Percentiles rank a stretch among this genome's conserved stretches.
Evolutionary conservation across 768 basidiomycete species (phyloP).

Genomic region (Russula dissimulans): DNA sequence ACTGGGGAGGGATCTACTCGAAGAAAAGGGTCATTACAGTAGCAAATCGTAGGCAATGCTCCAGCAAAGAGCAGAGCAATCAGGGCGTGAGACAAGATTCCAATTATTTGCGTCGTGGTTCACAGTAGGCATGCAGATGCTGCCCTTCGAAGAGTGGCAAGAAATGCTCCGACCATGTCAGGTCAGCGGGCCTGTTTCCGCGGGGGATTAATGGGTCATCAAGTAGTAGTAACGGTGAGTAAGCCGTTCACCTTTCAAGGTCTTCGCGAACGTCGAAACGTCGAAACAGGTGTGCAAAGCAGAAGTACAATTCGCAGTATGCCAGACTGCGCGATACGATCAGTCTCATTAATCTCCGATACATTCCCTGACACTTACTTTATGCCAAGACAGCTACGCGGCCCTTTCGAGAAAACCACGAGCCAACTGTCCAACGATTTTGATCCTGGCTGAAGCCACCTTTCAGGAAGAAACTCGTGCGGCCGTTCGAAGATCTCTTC

Average conservation of each 20-base stretch:
- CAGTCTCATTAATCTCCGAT: background rate
- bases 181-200: background rate
- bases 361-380: slow-evolving; percentile 5
- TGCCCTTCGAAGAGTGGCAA: slow-evolving; percentile 8
- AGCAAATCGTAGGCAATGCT: no score
- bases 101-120: slow-evolving; percentile 4
- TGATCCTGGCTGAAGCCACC: slow-evolving; percentile 13
- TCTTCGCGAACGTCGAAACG: slow-evolving; percentile 19
- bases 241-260: background rate
- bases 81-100: background rate
- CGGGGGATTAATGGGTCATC: background rate
- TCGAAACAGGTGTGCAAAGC: slow-evolving; percentile 20
- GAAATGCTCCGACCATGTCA: slow-evolving; percentile 13
- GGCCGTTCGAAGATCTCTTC: slow-evolving; percentile 17
- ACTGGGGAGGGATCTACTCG: no score
- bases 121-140: slow-evolving; percentile 12
- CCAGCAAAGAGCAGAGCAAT: no score
- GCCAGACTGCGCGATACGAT: slow-evolving; percentile 8
- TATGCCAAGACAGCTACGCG: slow-evolving; percentile 19
- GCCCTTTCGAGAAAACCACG: slow-evolving; percentile 19
- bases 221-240: background rate
- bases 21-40: no score
- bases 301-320: slow-evolving; percentile 20
- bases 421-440: slow-evolving; percentile 13
- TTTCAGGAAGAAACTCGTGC: slow-evolving; percentile 15